Base-by-base conservation (phyloP, 129 eudicot genomes). In the Centrapalus pauciflorus region DNA sequence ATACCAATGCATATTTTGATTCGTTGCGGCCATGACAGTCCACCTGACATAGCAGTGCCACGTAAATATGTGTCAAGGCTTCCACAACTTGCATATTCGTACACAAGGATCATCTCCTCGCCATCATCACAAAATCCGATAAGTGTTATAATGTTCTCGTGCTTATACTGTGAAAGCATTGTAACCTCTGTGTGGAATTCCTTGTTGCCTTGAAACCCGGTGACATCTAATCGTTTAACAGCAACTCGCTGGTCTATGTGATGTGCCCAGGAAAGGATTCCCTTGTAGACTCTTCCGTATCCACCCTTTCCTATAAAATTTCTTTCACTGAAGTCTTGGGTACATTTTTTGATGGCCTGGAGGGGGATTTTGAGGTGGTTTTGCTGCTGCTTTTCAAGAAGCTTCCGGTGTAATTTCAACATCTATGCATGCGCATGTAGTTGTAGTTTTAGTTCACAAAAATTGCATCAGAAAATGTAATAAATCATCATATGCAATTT, bases 121-220 rank as follows among this genome's bases (percentile, higher is more conserved):
- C 19, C 27, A 27, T 55, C 61, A 14, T 55, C 37, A 55, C 61
- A 55, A 27, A 55, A 55, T 10, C 52, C 52, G 14, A 46, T 16
- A 46, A 46, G 52, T 9, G 52, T 46, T 1, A 46, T 46, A 16
- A 55, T 27, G 8, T 55, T 55, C 9, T 55, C 5, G 10, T 55
- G 61, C 3, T 10, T 35, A 55, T 55, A 55, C 21, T 55, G 37
- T 27, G 61, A 55, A 55, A 55, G 61, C 61, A 55, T 55, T 10
- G 29, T 55, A 37, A 55, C 19, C 23, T 55, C 61, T 0, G 61
- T 55, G 38, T 55, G 7, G 61, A 55, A 55, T 20, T 55, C 61
- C 21, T 55, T 55, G 21, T 55, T 55, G 20, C 61, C 61, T 55
- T 55, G 61, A 55, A 55, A 55, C 38, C 61, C 61, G 3, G 61